Evolutionary conservation across 176 grass and related monocot species (phyloP), one percentile per base, ranked within the genome.

Genomic region (Otatea glauca): DNA sequence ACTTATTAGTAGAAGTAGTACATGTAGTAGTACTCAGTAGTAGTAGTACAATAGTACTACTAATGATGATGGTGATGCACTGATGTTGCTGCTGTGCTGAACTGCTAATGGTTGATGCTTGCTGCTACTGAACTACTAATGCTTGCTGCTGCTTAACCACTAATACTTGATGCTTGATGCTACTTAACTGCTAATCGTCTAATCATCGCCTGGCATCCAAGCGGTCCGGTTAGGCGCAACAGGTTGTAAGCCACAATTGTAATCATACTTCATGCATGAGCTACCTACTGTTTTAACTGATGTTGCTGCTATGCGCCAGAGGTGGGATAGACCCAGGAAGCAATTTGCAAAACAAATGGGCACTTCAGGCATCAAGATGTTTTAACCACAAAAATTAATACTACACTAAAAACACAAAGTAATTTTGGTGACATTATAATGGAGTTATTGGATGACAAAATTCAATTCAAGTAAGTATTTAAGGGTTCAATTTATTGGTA

Each of bases 341-440:
- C 39, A 15, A 42, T 0, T 17, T 1, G 41, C 24, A 67, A 17
- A 54, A 32, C 6, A 63, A 62, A 61, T 43, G 42, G 54, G 25
- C 41, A 35, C 17, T 34, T 71, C 10, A 7, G 65, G 7, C 37
- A 17, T 21, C 23, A 48, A 32, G 60, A 21, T 2, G 5, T 6
- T 77, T 25, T 25, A 5, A 38, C 65, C 48, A 81, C 17, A 44
- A 29, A 7, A 10, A 27, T 3, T 43, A 69, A n/a, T 43, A 44
- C 8, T 29, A 81, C 9, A 8, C 17, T 49, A 37, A 16, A 53
- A 38, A 38, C 78, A 54, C 6, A 43, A 68, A 58, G n/a, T 32
- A 77, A 77, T 34, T 49, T 47, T 59, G 2, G 47, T 60, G 63
- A 24, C n/a, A 77, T 43, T 53, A 68, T 76, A 76, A 53, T n/a